Base-by-base conservation (phyloP, 2,329 filamentous ascomycete species). In the Colletotrichum camelliae region DNA sequence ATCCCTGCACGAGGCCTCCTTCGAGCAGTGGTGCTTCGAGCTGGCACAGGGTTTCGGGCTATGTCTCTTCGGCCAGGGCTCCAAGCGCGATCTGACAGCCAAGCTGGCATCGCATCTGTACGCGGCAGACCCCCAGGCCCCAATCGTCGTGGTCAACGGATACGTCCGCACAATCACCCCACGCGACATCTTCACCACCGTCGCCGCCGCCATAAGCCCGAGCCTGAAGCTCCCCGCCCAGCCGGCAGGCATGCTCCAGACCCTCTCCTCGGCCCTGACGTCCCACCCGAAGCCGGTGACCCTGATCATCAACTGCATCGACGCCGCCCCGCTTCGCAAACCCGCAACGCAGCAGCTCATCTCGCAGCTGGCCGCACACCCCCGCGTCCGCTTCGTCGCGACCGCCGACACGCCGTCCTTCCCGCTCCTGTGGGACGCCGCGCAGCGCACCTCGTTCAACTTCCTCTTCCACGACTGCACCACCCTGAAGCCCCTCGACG, bases 401-500 rank as follows among this genome's bases (percentile, higher is more conserved):
- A 97, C 96, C 2, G 94, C 94, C 72, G 96, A 98, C 85, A 96
- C 95, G 10, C 95, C 96, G 8, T 95, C 94, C 80, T 98, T 98
- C 81, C 88, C 95, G 1, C 86, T 98, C 2, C 89, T 98, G 67
- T 99, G 96, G 96, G 96, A 98, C 84, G 93, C 95, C 69, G 93
- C 93, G 70, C 89, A 96, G n/a, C 93, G 94, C 62, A 93, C 95
- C 18, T 91, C 94, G 33, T 95, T 96, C 85, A 94, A 94, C 83
- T 96, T 98, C 79, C 87, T 95, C 33, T 98, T 97, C 85, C 97
- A 99, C 86, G 96, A 99, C 86, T 94, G 94, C 80, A 98, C 97
- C 1, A 98, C 97, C 0, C 98, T 98, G 81, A 89, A 91, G 1
- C 90, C 95, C 1, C 95, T 94, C 79, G 88, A 89, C 13, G 83